Conservation (phyloP, 2,329 filamentous ascomycete species). For the Aspergillus quadricinctus region DNA sequence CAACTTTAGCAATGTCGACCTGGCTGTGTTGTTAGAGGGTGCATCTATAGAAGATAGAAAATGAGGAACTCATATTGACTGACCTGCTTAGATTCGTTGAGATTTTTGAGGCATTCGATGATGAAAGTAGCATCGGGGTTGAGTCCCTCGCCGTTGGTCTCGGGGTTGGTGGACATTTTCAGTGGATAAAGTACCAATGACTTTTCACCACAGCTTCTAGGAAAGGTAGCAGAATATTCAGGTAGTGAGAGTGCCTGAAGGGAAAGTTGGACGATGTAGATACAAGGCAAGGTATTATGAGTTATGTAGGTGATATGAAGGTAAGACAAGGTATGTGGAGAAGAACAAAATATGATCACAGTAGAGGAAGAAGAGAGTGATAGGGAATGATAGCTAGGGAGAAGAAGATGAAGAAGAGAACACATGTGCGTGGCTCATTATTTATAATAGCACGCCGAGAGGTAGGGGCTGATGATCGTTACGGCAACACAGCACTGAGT, state of each 20-base stretch:
- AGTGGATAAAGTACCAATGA: background rate
- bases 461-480: background rate
- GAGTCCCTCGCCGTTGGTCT: constrained; percentile 1
- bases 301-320: background rate
- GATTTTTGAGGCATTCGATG: constrained; percentile 23
- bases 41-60: background rate
- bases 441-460: background rate
- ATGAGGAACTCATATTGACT: background rate
- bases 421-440: background rate
- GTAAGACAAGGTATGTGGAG: background rate
- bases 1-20: constrained; percentile 26
- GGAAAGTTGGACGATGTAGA: background rate
- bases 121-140: constrained; percentile 18
- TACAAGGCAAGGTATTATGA: background rate
- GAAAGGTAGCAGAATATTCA: background rate
- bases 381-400: background rate
- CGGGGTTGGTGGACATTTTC: background rate
- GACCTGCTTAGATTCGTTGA: constrained; percentile 15
- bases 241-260: background rate
- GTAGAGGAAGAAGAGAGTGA: background rate
- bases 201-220: background rate
- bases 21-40: constrained; percentile 5
- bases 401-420: background rate
- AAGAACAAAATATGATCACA: background rate
- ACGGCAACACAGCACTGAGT: background rate